Percentiles rank a stretch among this genome's conserved stretches.
Evolutionary conservation across 768 basidiomycete genomes (phyloP).

Genomic region (Mycena olivaceomarginata): DNA sequence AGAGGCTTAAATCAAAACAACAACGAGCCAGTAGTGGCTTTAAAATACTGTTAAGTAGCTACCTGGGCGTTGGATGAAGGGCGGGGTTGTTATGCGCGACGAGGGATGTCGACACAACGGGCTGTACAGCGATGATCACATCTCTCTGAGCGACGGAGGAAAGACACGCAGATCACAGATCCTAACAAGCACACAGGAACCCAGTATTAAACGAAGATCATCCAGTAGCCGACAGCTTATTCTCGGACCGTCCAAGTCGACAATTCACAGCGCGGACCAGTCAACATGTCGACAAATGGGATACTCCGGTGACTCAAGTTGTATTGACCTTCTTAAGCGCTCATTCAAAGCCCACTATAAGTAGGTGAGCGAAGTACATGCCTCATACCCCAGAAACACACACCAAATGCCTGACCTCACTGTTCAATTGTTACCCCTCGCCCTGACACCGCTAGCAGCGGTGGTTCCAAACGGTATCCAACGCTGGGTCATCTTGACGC

Average conservation of each 20-base stretch:
- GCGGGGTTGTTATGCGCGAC: slow-evolving; percentile 37
- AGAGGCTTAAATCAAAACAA: slow-evolving; percentile 47
- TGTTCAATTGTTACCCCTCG: slow-evolving; percentile 31
- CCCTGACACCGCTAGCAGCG: slow-evolving; percentile 19
- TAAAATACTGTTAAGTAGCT: slow-evolving; percentile 50
- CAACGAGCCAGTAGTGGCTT: slow-evolving; percentile 44
- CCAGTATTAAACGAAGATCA: no score
- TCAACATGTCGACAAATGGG: no score
- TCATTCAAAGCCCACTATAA: not conserved
- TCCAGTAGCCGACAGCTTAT: no score
- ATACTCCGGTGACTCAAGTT: no score
- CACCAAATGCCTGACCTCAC: slow-evolving; percentile 19
- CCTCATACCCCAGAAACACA: not conserved
- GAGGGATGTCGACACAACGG: slow-evolving; percentile 50
- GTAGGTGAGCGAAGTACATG: not conserved
- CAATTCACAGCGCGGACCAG: no score
- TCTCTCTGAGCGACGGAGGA: slow-evolving; percentile 33
- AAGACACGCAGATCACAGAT: slow-evolving; percentile 43
- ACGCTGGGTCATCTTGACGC: slow-evolving; percentile 9
- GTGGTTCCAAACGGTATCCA: slow-evolving; percentile 26
- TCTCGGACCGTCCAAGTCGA: no score
- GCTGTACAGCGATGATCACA: slow-evolving; percentile 58
- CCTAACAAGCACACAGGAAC: slow-evolving; percentile 11
- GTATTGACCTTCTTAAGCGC: not conserved
- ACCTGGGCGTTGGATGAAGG: slow-evolving; percentile 53